Evolutionary conservation across 2,329 filamentous ascomycete genomes (phyloP).

Genomic region (Coleophoma cylindrospora): DNA sequence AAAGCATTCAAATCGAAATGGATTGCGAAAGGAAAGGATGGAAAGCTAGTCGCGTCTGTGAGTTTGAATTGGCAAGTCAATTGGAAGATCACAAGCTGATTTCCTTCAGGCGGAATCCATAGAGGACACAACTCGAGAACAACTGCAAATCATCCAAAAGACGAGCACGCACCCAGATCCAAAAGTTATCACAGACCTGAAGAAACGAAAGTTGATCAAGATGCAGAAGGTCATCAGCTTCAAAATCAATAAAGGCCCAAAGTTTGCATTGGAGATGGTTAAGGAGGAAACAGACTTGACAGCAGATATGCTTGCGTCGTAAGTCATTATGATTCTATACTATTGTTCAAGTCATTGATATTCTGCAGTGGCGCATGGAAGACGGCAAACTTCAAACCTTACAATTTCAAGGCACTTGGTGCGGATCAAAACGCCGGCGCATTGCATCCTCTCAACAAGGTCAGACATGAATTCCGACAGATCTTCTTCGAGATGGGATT

Average conservation of each 20-base stretch:
- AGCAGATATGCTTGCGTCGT: conserved; percentile 78
- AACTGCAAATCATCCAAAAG: conserved; percentile 68
- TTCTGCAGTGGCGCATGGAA: conserved; percentile 74
- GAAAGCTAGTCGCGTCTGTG: conserved; percentile 49
- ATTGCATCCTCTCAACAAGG: conserved; percentile 78
- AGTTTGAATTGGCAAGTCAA: conserved; percentile 16
- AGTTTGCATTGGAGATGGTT: conserved; percentile 82
- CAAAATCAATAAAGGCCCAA: conserved; percentile 76
- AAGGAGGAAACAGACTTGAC: conserved; percentile 96
- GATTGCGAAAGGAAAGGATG: conserved; percentile 58
- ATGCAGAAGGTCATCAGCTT: conserved; percentile 83
- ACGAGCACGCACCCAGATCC: conserved; percentile 64
- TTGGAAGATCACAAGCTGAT: conserved; percentile 5
- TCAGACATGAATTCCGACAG: conserved; percentile 89
- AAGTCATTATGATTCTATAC: conserved; percentile 11
- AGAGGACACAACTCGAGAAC: conserved; percentile 71
- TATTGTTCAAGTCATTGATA: conserved; percentile 7
- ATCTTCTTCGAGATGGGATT: conserved; percentile 99
- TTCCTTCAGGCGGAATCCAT: conserved; percentile 61
- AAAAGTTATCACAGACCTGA: conserved; percentile 75
- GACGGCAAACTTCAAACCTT: conserved; percentile 80
- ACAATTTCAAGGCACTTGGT: conserved; percentile 67
- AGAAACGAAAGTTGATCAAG: conserved; percentile 85
- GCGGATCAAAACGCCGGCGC: conserved; percentile 57
- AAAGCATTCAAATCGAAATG: conserved; percentile 85